Conservation (phyloP, 305 asterid species). For the Fraxinus angustifolia region DNA sequence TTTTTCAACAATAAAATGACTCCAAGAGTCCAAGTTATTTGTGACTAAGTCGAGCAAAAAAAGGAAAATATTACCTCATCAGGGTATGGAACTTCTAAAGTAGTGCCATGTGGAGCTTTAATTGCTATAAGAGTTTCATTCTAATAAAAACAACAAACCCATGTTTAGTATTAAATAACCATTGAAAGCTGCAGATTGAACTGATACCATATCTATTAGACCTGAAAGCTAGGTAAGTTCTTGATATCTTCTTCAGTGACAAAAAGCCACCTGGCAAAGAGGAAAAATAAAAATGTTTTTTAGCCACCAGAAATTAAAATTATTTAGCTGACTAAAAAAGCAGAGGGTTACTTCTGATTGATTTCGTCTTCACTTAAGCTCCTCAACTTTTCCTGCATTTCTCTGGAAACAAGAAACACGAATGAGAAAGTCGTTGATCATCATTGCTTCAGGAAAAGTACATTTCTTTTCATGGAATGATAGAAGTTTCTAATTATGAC, state of each 20-base stretch:
- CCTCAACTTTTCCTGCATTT: constrained; percentile 58
- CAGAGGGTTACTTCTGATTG: constrained; percentile 46
- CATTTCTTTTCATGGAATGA: not conserved
- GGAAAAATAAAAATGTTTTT: not conserved
- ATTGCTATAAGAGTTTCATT: constrained; percentile 85
- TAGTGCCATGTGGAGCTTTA: constrained; percentile 30
- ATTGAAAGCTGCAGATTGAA: not conserved
- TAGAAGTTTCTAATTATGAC: constrained; percentile 30
- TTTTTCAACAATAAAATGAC: not conserved
- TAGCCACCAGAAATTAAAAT: constrained; percentile 8
- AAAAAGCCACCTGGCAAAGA: constrained; percentile 65
- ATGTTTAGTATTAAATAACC: constrained; percentile 5
- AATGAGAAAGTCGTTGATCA: constrained; percentile 8
- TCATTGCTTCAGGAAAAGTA: not conserved
- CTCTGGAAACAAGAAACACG: constrained; percentile 39
- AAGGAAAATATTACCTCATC: constrained; percentile 59
- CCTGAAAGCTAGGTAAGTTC: constrained; percentile 83
- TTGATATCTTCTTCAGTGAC: constrained; percentile 87
- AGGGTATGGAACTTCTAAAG: constrained; percentile 93
- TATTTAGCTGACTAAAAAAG: not conserved
- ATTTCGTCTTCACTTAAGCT: constrained; percentile 62
- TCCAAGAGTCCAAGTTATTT: constrained; percentile 7
- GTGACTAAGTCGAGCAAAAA: constrained; percentile 1
- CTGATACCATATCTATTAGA: constrained; percentile 23
- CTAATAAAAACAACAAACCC: constrained; percentile 33